Evolutionary conservation across 2,329 filamentous ascomycete genomes (phyloP), one percentile per base, ranked within the genome.

Genomic region (Trichoderma cornu-damae): DNA sequence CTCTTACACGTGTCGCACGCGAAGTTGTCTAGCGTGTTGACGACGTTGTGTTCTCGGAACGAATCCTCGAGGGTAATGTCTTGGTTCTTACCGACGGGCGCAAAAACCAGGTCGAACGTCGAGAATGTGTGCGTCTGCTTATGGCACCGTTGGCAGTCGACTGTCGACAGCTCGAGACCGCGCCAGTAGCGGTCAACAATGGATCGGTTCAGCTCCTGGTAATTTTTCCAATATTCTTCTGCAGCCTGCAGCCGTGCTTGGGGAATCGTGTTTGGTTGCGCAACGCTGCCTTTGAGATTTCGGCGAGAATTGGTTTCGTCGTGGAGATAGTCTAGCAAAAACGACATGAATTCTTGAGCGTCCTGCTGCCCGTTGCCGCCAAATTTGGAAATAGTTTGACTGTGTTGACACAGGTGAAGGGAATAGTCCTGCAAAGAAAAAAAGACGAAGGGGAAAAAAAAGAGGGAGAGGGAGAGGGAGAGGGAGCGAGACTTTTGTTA

Each of bases 281-380:
- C 38, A 1, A 63, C 63, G 3, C 63, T 64, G 52, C 70, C 69
- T 18, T 67, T 62, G 18, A 60, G 76, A 59, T 85, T 76, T n/a
- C 77, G 74, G 12, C 70, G 70, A 24, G 69, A 69, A 68, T 96
- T 95, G 4, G 95, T 85, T 71, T 99, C 94, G 67, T 94, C 89
- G 64, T 93, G 87, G 11, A 97, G 77, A 62, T 88, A 86, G 53
- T 89, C 85, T 35, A 96, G 79, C 24, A 96, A 71, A 67, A 95
- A 96, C 44, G 85, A 84, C 63, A 93, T 85, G 64, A 96, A 96
- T 66, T 97, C 94, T 62, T 92, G 88, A 1, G 91, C 88, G 67
- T 99, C 94, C 72, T 97, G 94, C 68, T 97, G 93, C 49, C 84
- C 76, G 22, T 79, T 78, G 38, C 89, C 86, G 12, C 86, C 89